Base-by-base conservation (phyloP, 495 filamentous ascomycete genomes). In the Emericellopsis terricola region DNA sequence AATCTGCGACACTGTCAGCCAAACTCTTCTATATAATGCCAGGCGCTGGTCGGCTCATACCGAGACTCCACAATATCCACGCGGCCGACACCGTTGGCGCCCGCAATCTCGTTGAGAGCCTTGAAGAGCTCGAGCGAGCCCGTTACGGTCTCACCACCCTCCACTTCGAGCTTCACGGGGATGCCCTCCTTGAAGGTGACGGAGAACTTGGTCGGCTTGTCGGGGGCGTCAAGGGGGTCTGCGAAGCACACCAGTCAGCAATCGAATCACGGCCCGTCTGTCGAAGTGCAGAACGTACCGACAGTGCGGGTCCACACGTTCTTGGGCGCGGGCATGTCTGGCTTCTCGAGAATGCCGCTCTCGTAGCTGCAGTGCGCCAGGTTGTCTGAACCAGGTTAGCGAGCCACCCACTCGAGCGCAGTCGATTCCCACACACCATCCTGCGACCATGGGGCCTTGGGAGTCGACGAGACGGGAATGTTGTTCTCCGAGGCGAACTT, bases 31-130 rank as follows among this genome's bases (percentile, higher is more conserved):
- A n/a, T 40, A 53, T 53, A 43, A 55, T 51, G 6, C 49, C 42
- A 38, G 43, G 45, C 10, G 29, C 23, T 15, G 20, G 11, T n/a
- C 40, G 45, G 73, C 17, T 17, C n/a, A 61, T 82, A 86, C 29
- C 80, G 70, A 59, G 79, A 83, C 69, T 94, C 85, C 33, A 87
- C 86, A 45, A 94, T 94, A 49, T 94, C 85, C 43, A 93, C 78
- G 48, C 86, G 63, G 43, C 86, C 87, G 39, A 93, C 65, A 49
- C 86, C 87, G 53, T 86, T 52, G 32, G 59, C 67, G 41, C 71
- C 66, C 36, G 69, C 86, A 47, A 93, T 85, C 34, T 68, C 56
- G 63, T 94, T 94, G 41, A 73, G 62, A 21, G 71, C 62, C 43
- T 76, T 61, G 67, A 94, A 94, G 23, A 94, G 56, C 41, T 84